A percentile compares a stretch with the other conserved stretches of the same genome.
Conservation (phyloP, 2,329 filamentous ascomycete species). For the Aspergillus sp. region DNA sequence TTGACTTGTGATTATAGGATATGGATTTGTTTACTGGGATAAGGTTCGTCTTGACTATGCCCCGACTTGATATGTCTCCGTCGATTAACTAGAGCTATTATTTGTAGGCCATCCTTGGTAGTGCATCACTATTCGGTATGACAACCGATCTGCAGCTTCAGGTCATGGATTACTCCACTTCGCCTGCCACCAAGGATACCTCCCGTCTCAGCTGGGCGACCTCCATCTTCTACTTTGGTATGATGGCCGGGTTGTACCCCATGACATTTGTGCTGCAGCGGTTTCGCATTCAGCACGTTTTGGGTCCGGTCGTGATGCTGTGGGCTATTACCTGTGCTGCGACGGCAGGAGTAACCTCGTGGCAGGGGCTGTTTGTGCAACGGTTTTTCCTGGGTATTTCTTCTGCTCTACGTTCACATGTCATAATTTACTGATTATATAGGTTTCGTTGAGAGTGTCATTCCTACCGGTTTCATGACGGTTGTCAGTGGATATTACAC, state of each 20-base stretch:
- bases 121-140: constrained; percentile 75
- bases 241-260: constrained; percentile 72
- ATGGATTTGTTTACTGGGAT: constrained; percentile 71
- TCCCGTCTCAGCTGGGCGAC: constrained; percentile 73
- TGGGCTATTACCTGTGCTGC: constrained; percentile 70
- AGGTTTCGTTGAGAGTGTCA: constrained; percentile 62
- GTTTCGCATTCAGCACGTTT: constrained; percentile 64
- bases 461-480: constrained; percentile 68
- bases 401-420: neutral
- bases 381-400: constrained; percentile 59
- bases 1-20: constrained; percentile 32
- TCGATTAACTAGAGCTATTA: neutral
- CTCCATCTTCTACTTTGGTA: constrained; percentile 78
- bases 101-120: constrained; percentile 67
- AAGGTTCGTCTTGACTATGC: constrained; percentile 48
- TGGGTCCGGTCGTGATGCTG: constrained; percentile 57
- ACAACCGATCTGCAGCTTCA: constrained; percentile 65
- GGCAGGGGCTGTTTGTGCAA: constrained; percentile 66
- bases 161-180: constrained; percentile 52
- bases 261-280: constrained; percentile 71
- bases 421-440: neutral
- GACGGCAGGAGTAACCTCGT: constrained; percentile 66
- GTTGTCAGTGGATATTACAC: constrained; percentile 66
- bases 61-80: neutral
- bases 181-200: constrained; percentile 63